Conservation (phyloP, 495 filamentous ascomycete species). For the Penicillium herquei region DNA sequence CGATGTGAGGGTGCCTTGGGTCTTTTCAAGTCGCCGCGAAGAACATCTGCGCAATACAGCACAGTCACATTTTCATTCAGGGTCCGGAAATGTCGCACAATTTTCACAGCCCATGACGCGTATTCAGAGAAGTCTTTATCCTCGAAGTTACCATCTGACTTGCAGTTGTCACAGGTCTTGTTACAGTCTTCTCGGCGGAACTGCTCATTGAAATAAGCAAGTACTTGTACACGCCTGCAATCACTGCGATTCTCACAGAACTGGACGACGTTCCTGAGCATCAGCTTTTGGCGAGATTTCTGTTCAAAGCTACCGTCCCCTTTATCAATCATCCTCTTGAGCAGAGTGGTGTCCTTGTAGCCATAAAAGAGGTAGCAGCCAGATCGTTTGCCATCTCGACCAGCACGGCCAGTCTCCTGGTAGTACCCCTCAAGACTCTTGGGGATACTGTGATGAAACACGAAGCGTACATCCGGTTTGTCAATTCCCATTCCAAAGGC, state of each 20-base stretch:
- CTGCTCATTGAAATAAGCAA: conserved; percentile 86
- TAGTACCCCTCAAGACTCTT: conserved; percentile 99
- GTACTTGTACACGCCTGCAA: conserved; percentile 83
- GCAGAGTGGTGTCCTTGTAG: conserved; percentile 65
- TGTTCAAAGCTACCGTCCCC: conserved; percentile 72
- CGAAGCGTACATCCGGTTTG: conserved; percentile 91
- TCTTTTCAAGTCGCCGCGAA: conserved; percentile 56
- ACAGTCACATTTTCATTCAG: conserved; percentile 47
- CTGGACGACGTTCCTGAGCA: conserved; percentile 78
- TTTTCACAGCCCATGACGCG: conserved; percentile 62
- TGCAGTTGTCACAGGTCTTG: conserved; percentile 82
- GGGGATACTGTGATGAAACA: conserved; percentile 87
- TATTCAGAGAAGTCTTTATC: conserved; percentile 71
- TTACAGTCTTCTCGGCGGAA: conserved; percentile 72
- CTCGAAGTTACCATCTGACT: conserved; percentile 63
- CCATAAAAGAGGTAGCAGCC: conserved; percentile 87
- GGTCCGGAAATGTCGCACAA: conserved; percentile 57
- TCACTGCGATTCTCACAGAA: conserved; percentile 86
- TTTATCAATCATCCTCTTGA: conserved; percentile 73
- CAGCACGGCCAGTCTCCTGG: conserved; percentile 93
- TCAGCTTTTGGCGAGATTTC: conserved; percentile 76
- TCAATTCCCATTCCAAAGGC: conserved; percentile 99
- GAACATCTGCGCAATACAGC: conserved; percentile 57
- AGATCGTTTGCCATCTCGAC: conserved; percentile 82
- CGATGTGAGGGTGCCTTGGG: conserved; percentile 47